Evolutionary conservation across 139 green algal genomes (phyloP).

Genomic region (Picochlorum costavermella): DNA sequence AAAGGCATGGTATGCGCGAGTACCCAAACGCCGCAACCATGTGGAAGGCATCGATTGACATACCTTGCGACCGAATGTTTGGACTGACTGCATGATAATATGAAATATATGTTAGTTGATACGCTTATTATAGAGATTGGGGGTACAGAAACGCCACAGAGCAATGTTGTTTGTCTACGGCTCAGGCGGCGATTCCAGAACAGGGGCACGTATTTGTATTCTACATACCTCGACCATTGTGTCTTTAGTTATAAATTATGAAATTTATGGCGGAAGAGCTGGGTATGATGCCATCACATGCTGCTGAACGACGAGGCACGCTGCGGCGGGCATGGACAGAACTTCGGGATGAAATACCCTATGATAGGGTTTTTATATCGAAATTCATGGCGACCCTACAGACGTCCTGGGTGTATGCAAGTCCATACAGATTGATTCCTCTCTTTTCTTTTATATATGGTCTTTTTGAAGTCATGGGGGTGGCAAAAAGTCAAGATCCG

Average conservation of each 20-base stretch:
- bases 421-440: too few species aligned
- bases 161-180: neutral
- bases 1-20: neutral
- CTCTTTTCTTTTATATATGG: too few species aligned
- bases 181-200: neutral
- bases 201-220: neutral
- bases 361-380: too few species aligned
- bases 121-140: neutral
- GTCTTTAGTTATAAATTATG: neutral
- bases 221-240: conserved; percentile 4
- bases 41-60: neutral
- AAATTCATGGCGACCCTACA: too few species aligned
- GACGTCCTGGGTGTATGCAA: too few species aligned
- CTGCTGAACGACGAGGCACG: neutral
- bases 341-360: too few species aligned
- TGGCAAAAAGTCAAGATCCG: neutral
- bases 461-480: too few species aligned
- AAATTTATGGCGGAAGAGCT: neutral
- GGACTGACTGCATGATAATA: conserved; percentile 70
- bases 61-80: conserved; percentile 93
- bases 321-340: too few species aligned
- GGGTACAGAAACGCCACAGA: neutral
- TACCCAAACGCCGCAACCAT: neutral
- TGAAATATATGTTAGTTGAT: neutral
- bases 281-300: neutral